Evolutionary conservation across 305 asterid species (phyloP).

Genomic region (Fraxinus baroniana): DNA sequence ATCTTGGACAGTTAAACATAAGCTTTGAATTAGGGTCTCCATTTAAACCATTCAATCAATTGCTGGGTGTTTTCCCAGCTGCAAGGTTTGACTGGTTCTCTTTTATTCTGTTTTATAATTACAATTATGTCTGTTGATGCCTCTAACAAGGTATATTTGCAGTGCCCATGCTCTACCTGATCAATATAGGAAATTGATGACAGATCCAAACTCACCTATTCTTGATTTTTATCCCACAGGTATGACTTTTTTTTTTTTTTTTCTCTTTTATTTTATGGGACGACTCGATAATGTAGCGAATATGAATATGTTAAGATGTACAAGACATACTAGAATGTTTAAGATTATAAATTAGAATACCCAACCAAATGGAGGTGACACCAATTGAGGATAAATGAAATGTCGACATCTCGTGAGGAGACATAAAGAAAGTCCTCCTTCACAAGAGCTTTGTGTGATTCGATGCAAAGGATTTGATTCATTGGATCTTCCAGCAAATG

Average conservation of each 20-base stretch:
- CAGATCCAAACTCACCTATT: constrained; percentile 89
- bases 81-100: constrained; percentile 61
- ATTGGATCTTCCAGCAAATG: neutral
- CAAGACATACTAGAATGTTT: neutral
- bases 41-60: constrained; percentile 93
- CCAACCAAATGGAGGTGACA: neutral
- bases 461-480: neutral
- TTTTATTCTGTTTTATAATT: constrained; percentile 5
- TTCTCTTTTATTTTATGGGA: neutral
- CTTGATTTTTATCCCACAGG: constrained; percentile 91
- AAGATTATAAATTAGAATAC: neutral
- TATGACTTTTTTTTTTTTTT: constrained; percentile 27
- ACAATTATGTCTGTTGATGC: neutral
- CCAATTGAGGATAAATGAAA: neutral
- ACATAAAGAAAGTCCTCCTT: neutral
- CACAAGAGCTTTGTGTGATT: neutral
- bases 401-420: neutral
- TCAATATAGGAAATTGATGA: constrained; percentile 86
- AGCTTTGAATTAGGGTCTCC: constrained; percentile 85
- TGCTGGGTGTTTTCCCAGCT: constrained; percentile 95
- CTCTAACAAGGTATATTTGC: constrained; percentile 44
- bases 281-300: neutral
- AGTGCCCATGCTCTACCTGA: constrained; percentile 96
- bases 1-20: constrained; percentile 68
- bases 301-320: neutral